These are phyloP conservation scores for Phalaenopsis equestris DNA, from an alignment of 106 monocot genomes.

Conservation along the genomic window DNA sequence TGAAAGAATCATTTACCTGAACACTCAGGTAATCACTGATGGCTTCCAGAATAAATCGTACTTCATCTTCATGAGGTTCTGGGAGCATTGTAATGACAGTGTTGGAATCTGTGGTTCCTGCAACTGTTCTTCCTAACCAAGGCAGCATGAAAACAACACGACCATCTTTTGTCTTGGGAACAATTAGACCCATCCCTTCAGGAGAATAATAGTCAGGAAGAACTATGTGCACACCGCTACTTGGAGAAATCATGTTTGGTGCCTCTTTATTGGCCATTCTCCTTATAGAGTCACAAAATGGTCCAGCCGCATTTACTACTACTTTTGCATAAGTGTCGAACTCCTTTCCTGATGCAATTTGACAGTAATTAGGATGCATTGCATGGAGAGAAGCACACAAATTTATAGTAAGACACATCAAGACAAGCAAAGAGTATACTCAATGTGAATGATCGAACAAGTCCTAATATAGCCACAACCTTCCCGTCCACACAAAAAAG, in stretches of 20 bases:
- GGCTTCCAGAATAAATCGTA: slow-evolving; percentile 94
- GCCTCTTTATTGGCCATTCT: slow-evolving; percentile 80
- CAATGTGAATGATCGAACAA: background rate
- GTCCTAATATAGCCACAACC: background rate
- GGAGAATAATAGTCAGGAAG: slow-evolving; percentile 99
- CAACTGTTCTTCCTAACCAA: slow-evolving; percentile 93
- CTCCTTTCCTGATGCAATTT: slow-evolving; percentile 64
- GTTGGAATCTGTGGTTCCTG: slow-evolving; percentile 94
- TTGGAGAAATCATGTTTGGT: slow-evolving; percentile 70
- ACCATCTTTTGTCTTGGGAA: slow-evolving; percentile 98
- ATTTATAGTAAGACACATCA: slow-evolving; percentile 4
- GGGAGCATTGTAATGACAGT: slow-evolving; percentile 86
- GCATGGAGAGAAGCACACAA: slow-evolving; percentile 11
- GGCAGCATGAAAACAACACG: slow-evolving; percentile 95
- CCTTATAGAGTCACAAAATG: slow-evolving; percentile 89
- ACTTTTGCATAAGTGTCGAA: slow-evolving; percentile 87
- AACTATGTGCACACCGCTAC: slow-evolving; percentile 95
- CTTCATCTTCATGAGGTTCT: slow-evolving; percentile 98
- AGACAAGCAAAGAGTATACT: background rate
- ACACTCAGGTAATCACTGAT: slow-evolving; percentile 90
- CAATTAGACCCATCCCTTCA: slow-evolving; percentile 98
- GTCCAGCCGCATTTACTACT: slow-evolving; percentile 89
- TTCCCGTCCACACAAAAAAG: background rate
- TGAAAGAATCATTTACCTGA: slow-evolving; percentile 39
- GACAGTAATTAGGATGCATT: slow-evolving; percentile 19